Conservation (phyloP, 805 yeast species). For the Wickerhamiella domercqiae region DNA sequence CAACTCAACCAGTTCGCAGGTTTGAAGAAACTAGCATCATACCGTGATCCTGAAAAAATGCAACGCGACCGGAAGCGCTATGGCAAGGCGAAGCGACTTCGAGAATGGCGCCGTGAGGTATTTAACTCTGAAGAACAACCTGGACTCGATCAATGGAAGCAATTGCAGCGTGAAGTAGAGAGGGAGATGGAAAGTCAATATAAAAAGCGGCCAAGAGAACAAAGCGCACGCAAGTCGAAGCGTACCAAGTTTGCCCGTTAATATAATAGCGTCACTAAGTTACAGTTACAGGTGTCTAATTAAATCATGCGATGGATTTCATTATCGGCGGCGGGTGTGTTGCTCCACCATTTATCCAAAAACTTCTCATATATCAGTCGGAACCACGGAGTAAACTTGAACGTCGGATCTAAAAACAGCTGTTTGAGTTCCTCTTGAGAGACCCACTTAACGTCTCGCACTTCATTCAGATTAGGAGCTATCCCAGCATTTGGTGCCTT, state of each 20-base stretch:
- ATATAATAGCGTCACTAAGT: neutral
- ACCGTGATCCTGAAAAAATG: constrained; percentile 57
- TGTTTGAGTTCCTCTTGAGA: constrained; percentile 44
- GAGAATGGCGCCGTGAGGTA: constrained; percentile 80
- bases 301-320: constrained; percentile 17
- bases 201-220: constrained; percentile 6
- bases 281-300: neutral
- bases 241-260: too few relatives aligned
- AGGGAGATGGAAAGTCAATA: constrained; percentile 1
- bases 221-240: constrained; percentile 3
- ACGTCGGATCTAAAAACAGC: constrained; percentile 57
- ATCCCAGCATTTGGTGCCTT: constrained; percentile 38
- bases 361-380: constrained; percentile 84
- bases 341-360: constrained; percentile 85
- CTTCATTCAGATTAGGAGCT: constrained; percentile 83
- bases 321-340: constrained; percentile 7
- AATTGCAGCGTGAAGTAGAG: constrained; percentile 11
- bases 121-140: constrained; percentile 44
- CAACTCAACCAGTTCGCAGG: constrained; percentile 76
- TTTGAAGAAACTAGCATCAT: constrained; percentile 85
- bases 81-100: constrained; percentile 64
- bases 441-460: constrained; percentile 66
- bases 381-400: constrained; percentile 95
- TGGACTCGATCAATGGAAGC: constrained; percentile 18
- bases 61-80: constrained; percentile 70